These are phyloP conservation scores for Mallotus nudiflorus DNA, from an alignment of 345 rosid species.

Conservation along the genomic window DNA sequence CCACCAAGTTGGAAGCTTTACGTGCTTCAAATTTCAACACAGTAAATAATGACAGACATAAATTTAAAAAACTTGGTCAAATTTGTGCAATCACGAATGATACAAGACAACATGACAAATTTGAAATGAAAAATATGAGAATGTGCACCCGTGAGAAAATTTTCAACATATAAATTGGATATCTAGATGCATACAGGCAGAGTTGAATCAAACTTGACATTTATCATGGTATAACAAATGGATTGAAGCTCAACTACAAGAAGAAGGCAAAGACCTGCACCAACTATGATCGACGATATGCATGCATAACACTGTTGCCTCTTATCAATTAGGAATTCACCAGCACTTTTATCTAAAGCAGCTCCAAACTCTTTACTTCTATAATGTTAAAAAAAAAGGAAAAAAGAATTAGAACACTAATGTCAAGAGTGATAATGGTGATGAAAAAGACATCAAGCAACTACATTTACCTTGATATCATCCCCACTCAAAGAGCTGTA, in stretches of 20 bases:
- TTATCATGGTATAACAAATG: conserved; percentile 25
- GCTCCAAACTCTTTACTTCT: conserved; percentile 30
- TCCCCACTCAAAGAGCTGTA: conserved; percentile 20
- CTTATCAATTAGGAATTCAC: conserved; percentile 18
- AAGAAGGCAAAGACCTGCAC: conserved; percentile 22
- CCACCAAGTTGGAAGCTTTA: background rate
- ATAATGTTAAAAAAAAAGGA: background rate
- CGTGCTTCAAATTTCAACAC: background rate
- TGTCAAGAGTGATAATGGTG: background rate
- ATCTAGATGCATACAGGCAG: conserved; percentile 29
- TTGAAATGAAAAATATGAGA: conserved; percentile 5
- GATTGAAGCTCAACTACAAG: conserved; percentile 24
- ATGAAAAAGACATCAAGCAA: background rate
- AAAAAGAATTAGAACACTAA: background rate
- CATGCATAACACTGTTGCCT: conserved; percentile 14
- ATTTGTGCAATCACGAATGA: conserved; percentile 14
- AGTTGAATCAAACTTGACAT: conserved; percentile 27
- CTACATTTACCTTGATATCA: conserved; percentile 29
- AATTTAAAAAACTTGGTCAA: conserved; percentile 9
- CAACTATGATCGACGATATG: conserved; percentile 13
- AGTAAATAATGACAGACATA: conserved; percentile 19
- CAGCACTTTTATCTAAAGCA: conserved; percentile 26
- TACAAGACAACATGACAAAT: conserved; percentile 13
- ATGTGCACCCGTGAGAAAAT: conserved; percentile 7
- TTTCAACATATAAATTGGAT: conserved; percentile 12